Conservation (phyloP, 2,329 filamentous ascomycete genomes). For the Epichloe brachyelytri region DNA sequence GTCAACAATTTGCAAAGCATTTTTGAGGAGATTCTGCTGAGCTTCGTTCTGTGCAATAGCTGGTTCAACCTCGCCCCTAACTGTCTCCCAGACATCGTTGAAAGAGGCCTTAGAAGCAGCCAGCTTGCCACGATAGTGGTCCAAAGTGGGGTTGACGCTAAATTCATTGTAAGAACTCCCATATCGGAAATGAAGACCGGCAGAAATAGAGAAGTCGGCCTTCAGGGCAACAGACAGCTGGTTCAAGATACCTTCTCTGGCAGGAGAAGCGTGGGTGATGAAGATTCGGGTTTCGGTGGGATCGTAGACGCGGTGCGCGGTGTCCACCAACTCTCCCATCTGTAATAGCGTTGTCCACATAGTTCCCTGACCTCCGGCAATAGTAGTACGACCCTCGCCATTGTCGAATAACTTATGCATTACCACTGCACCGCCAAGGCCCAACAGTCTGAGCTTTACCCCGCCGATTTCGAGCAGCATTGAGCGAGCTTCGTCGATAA, state of each 20-base stretch:
- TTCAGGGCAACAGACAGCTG: constrained; percentile 96
- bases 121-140: constrained; percentile 97
- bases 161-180: constrained; percentile 99
- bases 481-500: constrained; percentile 95
- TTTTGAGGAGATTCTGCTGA: constrained; percentile 82
- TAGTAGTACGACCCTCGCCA: constrained; percentile 92
- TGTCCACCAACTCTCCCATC: constrained; percentile 97
- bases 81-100: constrained; percentile 98
- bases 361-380: constrained; percentile 93
- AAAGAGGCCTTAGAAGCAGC: constrained; percentile 97
- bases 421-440: constrained; percentile 88
- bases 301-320: constrained; percentile 95
- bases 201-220: constrained; percentile 95
- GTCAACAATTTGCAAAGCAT: constrained; percentile 84
- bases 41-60: constrained; percentile 88
- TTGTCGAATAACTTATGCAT: constrained; percentile 99
- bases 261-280: constrained; percentile 91
- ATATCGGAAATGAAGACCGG: constrained; percentile 94
- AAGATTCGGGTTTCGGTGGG: constrained; percentile 95
- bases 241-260: constrained; percentile 90
- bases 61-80: constrained; percentile 89
- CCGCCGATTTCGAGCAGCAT: constrained; percentile 89
- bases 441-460: constrained; percentile 87
- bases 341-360: constrained; percentile 99
- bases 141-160: constrained; percentile 92